A percentile compares a stretch with the other conserved stretches of the same genome.
phyloP scores from a whole-genome alignment of 129 eudicot genomes.

The Oenanthe sinensis region DNA sequence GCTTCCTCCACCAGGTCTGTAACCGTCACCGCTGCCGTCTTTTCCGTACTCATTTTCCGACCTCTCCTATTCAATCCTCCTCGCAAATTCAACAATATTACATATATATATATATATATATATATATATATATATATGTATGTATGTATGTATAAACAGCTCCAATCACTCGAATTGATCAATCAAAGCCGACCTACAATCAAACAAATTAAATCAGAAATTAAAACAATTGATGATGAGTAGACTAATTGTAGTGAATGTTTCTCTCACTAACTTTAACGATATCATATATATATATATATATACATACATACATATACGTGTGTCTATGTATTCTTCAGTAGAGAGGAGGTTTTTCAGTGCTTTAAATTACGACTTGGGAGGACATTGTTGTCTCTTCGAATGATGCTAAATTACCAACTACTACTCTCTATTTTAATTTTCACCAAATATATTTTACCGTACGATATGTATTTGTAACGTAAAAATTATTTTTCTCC shows the following conservation, averaged over 20 bases:
- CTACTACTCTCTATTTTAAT: no score
- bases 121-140: background rate
- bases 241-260: background rate
- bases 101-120: background rate
- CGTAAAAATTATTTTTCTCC: background rate
- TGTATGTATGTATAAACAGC: background rate
- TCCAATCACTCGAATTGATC: background rate
- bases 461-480: background rate
- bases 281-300: background rate
- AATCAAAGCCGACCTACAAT: background rate
- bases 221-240: no score
- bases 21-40: conserved; percentile 43
- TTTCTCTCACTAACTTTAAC: background rate
- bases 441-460: no score
- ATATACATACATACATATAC: no score
- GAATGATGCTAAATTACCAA: background rate
- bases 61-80: conserved; percentile 13
- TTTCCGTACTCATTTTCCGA: conserved; percentile 46
- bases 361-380: background rate
- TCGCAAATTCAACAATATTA: conserved; percentile 6
- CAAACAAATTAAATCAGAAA: background rate
- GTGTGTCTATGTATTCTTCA: background rate
- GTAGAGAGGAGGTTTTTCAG: background rate
- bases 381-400: background rate
- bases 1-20: conserved; percentile 88